phyloP scores from a whole-genome alignment of 1,284 basidiomycete species.

The Ceratobasidium sp. region DNA sequence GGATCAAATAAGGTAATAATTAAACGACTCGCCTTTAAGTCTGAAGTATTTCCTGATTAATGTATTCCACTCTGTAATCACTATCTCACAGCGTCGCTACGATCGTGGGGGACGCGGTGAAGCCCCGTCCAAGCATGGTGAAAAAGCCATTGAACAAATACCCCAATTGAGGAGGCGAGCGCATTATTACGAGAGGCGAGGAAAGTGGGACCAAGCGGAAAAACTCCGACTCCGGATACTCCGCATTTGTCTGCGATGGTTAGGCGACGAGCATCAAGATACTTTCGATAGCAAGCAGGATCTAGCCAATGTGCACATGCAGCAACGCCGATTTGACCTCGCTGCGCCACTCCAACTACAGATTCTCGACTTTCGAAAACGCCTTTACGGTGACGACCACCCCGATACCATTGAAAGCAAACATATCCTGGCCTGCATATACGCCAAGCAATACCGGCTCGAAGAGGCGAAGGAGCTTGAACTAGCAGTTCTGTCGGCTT shows the following conservation, averaged over 20 bases:
- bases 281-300: not conserved
- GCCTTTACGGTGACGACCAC: not conserved
- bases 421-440: not conserved
- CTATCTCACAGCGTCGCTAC: not conserved
- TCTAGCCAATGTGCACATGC: not conserved
- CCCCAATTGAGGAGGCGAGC: not conserved
- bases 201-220: not conserved
- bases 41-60: too few relatives aligned
- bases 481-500: not conserved
- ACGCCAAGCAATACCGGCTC: not conserved
- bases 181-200: not conserved
- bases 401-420: not conserved
- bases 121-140: too few relatives aligned
- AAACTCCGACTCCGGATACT: not conserved
- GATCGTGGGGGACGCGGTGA: not conserved
- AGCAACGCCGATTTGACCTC: not conserved
- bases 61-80: too few relatives aligned
- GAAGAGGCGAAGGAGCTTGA: not conserved
- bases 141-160: not conserved
- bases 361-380: not conserved
- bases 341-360: not conserved
- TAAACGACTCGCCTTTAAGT: too few relatives aligned
- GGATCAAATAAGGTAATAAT: too few relatives aligned
- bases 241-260: not conserved
- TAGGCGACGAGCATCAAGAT: slow-evolving; percentile 7